Evolutionary conservation across 306 rosid species (phyloP).

Genomic region (Cucurbita ficifolia): DNA sequence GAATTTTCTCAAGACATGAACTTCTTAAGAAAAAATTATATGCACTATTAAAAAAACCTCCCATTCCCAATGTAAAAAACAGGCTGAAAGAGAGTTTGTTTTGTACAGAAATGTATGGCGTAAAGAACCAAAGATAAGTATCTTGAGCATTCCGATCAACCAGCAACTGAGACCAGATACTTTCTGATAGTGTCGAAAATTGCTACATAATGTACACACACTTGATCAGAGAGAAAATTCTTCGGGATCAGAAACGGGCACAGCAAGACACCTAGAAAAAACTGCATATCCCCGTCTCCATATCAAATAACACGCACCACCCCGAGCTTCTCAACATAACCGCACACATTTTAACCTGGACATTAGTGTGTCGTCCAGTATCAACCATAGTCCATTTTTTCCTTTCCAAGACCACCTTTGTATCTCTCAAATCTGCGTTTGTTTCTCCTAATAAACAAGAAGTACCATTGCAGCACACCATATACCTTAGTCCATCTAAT

Average conservation of each 20-base stretch:
- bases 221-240: not conserved
- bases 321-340: not conserved
- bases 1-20: not conserved
- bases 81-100: not conserved
- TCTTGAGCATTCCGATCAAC: not conserved
- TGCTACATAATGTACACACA: not conserved
- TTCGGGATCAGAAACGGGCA: not conserved
- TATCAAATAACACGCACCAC: not conserved
- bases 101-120: not conserved
- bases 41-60: conserved; percentile 15
- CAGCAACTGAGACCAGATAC: not conserved
- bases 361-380: not conserved
- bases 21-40: not conserved
- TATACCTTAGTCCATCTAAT: conserved; percentile 73
- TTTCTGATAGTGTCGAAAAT: not conserved
- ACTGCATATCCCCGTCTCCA: not conserved
- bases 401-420: conserved; percentile 13
- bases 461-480: conserved; percentile 72
- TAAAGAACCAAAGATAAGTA: not conserved
- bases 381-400: conserved; percentile 1
- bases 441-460: conserved; percentile 19
- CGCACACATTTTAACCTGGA: not conserved
- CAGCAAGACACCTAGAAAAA: not conserved
- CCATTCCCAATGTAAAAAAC: not conserved
- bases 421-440: conserved; percentile 10